Conservation (phyloP, 106 monocot genomes). For the Acanthochlamys bracteata region DNA sequence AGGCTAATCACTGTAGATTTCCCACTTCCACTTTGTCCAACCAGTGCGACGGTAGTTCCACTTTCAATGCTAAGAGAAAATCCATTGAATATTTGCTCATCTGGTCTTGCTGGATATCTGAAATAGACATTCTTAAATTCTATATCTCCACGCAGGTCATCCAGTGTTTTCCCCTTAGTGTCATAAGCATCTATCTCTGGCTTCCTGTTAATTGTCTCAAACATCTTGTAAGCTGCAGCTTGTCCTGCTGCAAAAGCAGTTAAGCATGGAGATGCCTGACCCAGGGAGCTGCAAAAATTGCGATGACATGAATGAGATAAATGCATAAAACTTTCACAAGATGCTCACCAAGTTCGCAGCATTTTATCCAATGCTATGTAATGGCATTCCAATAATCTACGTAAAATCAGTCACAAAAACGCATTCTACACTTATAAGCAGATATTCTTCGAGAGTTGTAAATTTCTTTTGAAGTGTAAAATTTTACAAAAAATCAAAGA, state of each 20-base stretch:
- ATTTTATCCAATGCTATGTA: no score
- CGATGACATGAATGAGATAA: constrained; percentile 1
- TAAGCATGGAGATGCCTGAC: constrained; percentile 40
- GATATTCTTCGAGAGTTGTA: no score
- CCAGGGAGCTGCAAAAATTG: constrained; percentile 24
- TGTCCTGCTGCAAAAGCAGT: constrained; percentile 50
- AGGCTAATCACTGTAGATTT: constrained; percentile 40
- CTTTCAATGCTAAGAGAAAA: constrained; percentile 27
- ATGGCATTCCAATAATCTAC: no score
- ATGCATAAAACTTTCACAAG: not conserved
- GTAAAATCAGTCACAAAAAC: no score
- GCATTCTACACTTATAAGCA: no score
- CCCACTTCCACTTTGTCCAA: constrained; percentile 47
- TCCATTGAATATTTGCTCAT: constrained; percentile 49
- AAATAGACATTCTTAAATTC: constrained; percentile 51
- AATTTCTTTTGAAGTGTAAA: no score
- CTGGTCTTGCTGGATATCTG: constrained; percentile 53
- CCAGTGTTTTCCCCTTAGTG: constrained; percentile 21
- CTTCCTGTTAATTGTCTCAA: constrained; percentile 56
- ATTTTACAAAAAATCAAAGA: no score
- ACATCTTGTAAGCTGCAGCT: constrained; percentile 64
- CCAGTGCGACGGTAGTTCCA: constrained; percentile 30
- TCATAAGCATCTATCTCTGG: constrained; percentile 54
- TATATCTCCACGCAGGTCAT: constrained; percentile 43
- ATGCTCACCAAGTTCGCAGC: no score